These are phyloP conservation scores for Ploettnerulaceae sp. DNA, from an alignment of 2,329 filamentous ascomycete species.

Conservation along the genomic window DNA sequence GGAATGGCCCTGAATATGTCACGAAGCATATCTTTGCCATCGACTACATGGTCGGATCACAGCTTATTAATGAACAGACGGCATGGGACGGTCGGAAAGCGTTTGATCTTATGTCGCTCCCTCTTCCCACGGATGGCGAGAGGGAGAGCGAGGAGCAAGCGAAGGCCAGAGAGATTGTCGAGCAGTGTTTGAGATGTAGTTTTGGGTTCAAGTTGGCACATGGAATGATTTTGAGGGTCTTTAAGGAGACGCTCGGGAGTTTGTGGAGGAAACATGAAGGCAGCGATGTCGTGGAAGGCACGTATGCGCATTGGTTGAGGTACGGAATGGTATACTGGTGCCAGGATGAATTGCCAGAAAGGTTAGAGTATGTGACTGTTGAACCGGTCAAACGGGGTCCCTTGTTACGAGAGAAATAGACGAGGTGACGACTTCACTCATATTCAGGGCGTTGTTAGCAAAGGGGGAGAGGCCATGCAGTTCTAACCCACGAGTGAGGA, in stretches of 20 bases:
- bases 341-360: conserved; percentile 39
- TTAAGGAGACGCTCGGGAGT: conserved; percentile 47
- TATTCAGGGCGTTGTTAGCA: too few species aligned
- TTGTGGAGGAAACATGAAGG: conserved; percentile 48
- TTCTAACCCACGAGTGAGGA: too few species aligned
- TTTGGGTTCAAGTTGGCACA: conserved; percentile 54
- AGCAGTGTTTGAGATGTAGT: conserved; percentile 44
- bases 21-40: conserved; percentile 45
- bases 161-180: conserved; percentile 46
- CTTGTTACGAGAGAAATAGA: conserved; percentile 28
- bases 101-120: conserved; percentile 46
- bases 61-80: conserved; percentile 50
- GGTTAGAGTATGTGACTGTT: conserved; percentile 34
- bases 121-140: conserved; percentile 37
- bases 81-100: conserved; percentile 46
- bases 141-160: conserved; percentile 43
- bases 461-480: too few species aligned
- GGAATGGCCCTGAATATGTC: conserved; percentile 51
- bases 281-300: conserved; percentile 44
- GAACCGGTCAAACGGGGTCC: conserved; percentile 40
- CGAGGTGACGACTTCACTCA: too few species aligned
- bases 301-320: conserved; percentile 51
- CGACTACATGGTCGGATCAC: conserved; percentile 46
- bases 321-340: conserved; percentile 45
- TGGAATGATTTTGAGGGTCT: conserved; percentile 46